phyloP scores from a whole-genome alignment of 768 basidiomycete genomes.

The Suillus alpinus region DNA sequence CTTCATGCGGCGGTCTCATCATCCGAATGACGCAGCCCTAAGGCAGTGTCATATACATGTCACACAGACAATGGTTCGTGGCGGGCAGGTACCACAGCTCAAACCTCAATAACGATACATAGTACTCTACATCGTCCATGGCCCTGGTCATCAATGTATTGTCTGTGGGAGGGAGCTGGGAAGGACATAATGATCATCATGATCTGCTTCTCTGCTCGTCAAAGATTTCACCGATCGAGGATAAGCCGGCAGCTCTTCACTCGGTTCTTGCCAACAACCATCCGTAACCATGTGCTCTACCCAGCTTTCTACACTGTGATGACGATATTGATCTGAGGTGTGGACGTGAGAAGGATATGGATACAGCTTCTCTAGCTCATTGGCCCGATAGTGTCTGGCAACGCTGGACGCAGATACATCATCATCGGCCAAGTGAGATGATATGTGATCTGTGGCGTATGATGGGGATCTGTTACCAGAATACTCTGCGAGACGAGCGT shows the following conservation, averaged over 20 bases:
- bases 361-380: slow-evolving; percentile 1
- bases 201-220: neutral
- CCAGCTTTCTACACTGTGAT: neutral
- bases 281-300: neutral
- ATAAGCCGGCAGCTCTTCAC: slow-evolving; percentile 6
- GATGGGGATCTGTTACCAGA: neutral
- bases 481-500: neutral
- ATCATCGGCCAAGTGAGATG: neutral
- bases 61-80: neutral
- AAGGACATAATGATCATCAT: neutral
- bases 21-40: neutral
- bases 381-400: neutral
- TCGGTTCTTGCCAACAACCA: neutral
- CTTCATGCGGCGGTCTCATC: neutral
- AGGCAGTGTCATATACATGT: neutral
- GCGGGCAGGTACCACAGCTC: neutral
- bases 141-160: neutral
- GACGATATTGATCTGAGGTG: neutral
- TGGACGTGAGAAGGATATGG: neutral
- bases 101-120: neutral
- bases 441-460: neutral
- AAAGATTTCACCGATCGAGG: neutral
- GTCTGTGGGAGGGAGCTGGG: neutral
- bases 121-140: neutral
- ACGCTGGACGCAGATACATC: neutral